Evolutionary conservation across 148 eudicot genomes (phyloP).

Genomic region (Silene latifolia): DNA sequence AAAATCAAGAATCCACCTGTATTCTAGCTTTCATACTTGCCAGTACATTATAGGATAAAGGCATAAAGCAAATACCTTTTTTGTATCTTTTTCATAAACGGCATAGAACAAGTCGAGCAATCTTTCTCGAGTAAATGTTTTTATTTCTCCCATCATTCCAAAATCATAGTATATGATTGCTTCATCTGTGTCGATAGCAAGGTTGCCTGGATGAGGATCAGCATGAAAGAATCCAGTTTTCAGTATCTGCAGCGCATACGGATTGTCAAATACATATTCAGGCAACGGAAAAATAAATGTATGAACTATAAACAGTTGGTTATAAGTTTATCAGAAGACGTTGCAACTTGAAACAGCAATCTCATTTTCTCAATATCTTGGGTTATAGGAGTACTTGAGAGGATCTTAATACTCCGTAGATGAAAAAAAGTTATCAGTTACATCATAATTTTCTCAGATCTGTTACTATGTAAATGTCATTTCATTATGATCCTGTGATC

Average conservation of each 20-base stretch:
- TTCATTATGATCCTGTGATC: no score
- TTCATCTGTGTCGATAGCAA: conserved; percentile 94
- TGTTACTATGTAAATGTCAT: no score
- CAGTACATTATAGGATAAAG: not conserved
- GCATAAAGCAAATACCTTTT: conserved; percentile 80
- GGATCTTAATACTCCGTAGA: no score
- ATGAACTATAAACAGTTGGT: not conserved
- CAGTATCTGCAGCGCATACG: conserved; percentile 54
- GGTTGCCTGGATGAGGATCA: conserved; percentile 99
- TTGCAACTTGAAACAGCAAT: no score
- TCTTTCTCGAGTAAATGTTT: conserved; percentile 79
- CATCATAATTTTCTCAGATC: no score
- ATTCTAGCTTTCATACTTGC: conserved; percentile 5
- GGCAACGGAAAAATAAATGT: not conserved
- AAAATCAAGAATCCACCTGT: not conserved
- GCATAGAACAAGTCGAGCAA: conserved; percentile 88
- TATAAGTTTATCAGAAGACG: not conserved
- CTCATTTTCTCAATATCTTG: no score
- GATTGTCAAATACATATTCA: not conserved
- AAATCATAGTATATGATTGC: conserved; percentile 93
- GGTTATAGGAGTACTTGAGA: no score
- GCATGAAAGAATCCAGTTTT: conserved; percentile 98
- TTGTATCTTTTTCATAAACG: conserved; percentile 87
- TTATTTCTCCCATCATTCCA: conserved; percentile 99
- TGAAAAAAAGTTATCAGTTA: no score